Conservation (phyloP, 345 rosid genomes). For the Anastatica hierochuntica region DNA sequence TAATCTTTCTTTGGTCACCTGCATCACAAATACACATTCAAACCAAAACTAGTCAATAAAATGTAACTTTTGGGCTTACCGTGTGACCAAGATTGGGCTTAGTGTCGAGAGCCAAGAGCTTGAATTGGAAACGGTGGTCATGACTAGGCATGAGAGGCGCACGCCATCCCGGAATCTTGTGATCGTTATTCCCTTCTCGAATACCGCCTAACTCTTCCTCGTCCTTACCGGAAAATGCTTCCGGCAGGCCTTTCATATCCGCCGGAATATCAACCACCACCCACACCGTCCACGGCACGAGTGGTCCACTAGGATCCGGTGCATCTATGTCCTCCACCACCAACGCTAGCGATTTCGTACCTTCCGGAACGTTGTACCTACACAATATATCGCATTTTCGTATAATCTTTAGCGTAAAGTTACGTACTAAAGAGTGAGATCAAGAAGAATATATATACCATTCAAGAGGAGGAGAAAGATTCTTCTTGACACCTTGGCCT, state of each 20-base stretch:
- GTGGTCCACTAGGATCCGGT: conserved; percentile 48
- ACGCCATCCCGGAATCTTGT: conserved; percentile 73
- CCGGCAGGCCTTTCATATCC: conserved; percentile 50
- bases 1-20: conserved; percentile 77
- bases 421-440: too few relatives aligned
- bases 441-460: conserved; percentile 35
- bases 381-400: not conserved
- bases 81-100: conserved; percentile 46
- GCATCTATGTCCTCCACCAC: conserved; percentile 81
- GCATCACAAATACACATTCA: not conserved
- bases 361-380: conserved; percentile 49
- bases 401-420: too few relatives aligned
- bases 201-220: conserved; percentile 39
- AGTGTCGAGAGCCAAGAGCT: conserved; percentile 59
- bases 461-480: conserved; percentile 51
- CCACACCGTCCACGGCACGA: conserved; percentile 80
- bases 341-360: conserved; percentile 50
- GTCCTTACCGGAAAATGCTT: conserved; percentile 58
- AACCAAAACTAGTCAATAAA: too few relatives aligned
- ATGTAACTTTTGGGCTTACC: conserved; percentile 7
- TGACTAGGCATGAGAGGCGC: conserved; percentile 48
- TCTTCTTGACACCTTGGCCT: conserved; percentile 57
- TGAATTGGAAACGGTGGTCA: conserved; percentile 59
- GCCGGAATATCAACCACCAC: conserved; percentile 64
- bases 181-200: conserved; percentile 64